Percentiles rank a stretch among this genome's conserved stretches.
Evolutionary conservation across 306 rosid genomes (phyloP).

Genomic region (Cyamopsis tetragonoloba): DNA sequence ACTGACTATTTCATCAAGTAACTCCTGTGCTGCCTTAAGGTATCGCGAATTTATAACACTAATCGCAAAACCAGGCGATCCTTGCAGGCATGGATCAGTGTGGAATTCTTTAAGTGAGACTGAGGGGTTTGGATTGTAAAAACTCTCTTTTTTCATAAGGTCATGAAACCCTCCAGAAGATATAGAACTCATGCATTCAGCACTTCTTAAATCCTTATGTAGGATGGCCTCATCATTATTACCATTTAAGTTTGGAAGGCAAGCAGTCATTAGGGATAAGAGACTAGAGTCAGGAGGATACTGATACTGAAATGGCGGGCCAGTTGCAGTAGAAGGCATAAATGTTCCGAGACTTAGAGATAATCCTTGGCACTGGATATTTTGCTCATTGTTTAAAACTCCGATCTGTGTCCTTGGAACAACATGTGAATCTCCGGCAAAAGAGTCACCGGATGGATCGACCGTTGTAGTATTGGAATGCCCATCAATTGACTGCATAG

Average conservation of each 20-base stretch:
- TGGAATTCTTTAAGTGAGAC: constrained; percentile 24
- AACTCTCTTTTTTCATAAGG: constrained; percentile 37
- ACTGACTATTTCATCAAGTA: constrained; percentile 74
- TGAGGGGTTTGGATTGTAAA: constrained; percentile 37
- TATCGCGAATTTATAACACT: constrained; percentile 39
- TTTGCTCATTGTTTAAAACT: constrained; percentile 32
- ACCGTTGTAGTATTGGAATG: constrained; percentile 25
- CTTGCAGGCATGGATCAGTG: constrained; percentile 33
- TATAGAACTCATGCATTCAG: constrained; percentile 39
- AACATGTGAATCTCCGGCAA: constrained; percentile 31
- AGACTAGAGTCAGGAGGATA: constrained; percentile 42
- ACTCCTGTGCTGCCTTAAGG: constrained; percentile 61
- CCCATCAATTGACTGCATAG: constrained; percentile 31
- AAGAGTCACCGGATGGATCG: constrained; percentile 31
- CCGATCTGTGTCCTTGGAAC: constrained; percentile 33
- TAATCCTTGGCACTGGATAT: constrained; percentile 55
- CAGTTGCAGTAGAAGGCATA: constrained; percentile 36
- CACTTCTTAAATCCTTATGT: constrained; percentile 34
- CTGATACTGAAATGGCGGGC: constrained; percentile 49
- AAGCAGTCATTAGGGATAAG: constrained; percentile 39
- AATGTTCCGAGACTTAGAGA: constrained; percentile 72
- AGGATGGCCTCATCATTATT: constrained; percentile 22
- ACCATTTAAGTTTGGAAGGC: neutral
- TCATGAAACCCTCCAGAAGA: constrained; percentile 37
- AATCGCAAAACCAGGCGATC: constrained; percentile 31